These are phyloP conservation scores for Podospora conica DNA, from an alignment of 495 filamentous ascomycete genomes.

Conservation along the genomic window DNA sequence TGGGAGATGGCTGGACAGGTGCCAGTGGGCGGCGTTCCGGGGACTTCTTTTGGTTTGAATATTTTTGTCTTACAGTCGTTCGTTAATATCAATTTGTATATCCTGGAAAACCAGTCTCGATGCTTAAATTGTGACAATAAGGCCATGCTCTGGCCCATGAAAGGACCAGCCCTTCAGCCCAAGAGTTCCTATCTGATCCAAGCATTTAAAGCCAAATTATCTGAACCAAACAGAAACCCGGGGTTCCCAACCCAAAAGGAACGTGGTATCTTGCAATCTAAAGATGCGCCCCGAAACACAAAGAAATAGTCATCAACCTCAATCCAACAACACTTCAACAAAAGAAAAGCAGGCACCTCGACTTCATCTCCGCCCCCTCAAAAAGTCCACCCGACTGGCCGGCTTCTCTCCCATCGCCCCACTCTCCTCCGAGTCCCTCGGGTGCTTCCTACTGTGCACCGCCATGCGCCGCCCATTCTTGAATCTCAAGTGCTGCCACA, in stretches of 20 bases:
- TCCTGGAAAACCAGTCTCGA: neutral
- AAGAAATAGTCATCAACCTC: neutral
- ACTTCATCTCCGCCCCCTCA: conserved; percentile 5
- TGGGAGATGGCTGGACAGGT: too few species aligned
- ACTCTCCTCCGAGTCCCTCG: conserved; percentile 14
- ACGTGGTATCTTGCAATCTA: conserved; percentile 3
- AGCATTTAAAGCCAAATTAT: too few species aligned
- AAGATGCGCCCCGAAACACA: neutral
- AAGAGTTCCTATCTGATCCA: too few species aligned
- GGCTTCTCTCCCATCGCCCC: neutral
- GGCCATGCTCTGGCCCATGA: neutral
- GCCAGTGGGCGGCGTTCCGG: too few species aligned
- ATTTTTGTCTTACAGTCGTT: too few species aligned
- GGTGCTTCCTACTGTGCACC: neutral
- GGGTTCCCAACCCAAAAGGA: neutral
- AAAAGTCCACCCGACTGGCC: neutral
- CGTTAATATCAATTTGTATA: neutral
- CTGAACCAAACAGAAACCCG: neutral
- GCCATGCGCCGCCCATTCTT: conserved; percentile 10
- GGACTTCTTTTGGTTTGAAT: too few species aligned
- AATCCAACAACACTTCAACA: neutral
- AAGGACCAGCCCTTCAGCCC: neutral
- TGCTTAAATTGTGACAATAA: neutral
- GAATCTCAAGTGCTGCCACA: conserved; percentile 28
- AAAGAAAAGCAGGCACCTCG: too few species aligned